phyloP scores from a whole-genome alignment of 2,329 filamentous ascomycete genomes.

The Xylariaceae sp. region DNA sequence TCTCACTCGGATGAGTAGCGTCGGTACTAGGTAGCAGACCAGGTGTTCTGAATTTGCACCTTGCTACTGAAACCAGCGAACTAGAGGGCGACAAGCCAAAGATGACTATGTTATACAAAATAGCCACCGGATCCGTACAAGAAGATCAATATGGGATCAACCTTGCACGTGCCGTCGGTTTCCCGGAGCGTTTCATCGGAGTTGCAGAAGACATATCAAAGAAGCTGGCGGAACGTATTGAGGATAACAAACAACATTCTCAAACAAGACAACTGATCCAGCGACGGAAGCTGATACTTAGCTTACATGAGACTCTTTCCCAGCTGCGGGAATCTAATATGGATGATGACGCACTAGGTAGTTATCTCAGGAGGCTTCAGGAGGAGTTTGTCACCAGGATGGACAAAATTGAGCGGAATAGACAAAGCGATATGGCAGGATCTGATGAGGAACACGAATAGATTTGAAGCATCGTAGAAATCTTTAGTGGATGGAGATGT shows the following conservation, averaged over 20 bases:
- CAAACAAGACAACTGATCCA: conserved; percentile 60
- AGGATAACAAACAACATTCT: conserved; percentile 61
- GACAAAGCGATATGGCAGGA: not conserved
- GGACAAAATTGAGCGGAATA: conserved; percentile 59
- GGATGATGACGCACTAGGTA: conserved; percentile 62
- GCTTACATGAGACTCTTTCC: conserved; percentile 70
- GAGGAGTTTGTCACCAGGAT: conserved; percentile 75
- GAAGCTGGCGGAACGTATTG: conserved; percentile 60
- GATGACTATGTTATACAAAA: conserved; percentile 87
- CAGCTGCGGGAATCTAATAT: conserved; percentile 69
- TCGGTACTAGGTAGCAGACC: conserved; percentile 72
- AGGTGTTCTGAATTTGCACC: conserved; percentile 81
- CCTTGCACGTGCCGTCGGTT: conserved; percentile 73
- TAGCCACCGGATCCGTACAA: conserved; percentile 70
- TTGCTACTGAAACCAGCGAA: conserved; percentile 67
- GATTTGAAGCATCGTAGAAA: not conserved
- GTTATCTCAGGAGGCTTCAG: conserved; percentile 69
- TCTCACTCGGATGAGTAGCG: conserved; percentile 45
- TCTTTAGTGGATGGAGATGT: too few species aligned
- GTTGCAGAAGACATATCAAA: conserved; percentile 68
- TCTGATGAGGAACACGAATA: not conserved
- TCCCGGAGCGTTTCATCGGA: conserved; percentile 69
- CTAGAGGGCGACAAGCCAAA: conserved; percentile 54
- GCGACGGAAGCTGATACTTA: conserved; percentile 74
- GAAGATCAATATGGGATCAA: conserved; percentile 83